These are phyloP conservation scores for Macrolepiota fuliginosa DNA, from an alignment of 768 basidiomycete species.

Conservation along the genomic window DNA sequence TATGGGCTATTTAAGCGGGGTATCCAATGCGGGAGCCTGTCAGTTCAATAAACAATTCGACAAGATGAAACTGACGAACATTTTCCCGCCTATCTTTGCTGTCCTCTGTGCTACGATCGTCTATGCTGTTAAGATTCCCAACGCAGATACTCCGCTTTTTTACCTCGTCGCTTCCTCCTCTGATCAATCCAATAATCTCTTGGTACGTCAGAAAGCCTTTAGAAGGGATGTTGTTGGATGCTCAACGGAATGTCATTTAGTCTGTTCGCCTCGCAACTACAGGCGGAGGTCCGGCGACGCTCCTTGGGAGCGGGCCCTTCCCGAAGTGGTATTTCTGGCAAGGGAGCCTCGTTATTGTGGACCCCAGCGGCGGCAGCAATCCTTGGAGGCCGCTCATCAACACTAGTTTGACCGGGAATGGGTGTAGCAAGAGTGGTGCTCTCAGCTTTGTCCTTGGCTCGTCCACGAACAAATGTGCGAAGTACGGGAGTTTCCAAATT, in stretches of 20 bases:
- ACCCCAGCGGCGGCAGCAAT: conserved; percentile 12
- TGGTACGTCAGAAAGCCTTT: conserved; percentile 15
- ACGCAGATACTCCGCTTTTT: conserved; percentile 25
- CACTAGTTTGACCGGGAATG: conserved; percentile 12
- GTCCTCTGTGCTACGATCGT: background rate
- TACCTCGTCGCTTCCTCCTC: conserved; percentile 23
- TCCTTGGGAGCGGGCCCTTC: conserved; percentile 22
- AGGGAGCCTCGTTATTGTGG: conserved; percentile 17
- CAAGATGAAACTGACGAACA: background rate
- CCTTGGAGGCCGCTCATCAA: conserved; percentile 18
- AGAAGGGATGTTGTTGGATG: background rate
- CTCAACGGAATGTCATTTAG: conserved; percentile 16
- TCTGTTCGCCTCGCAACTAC: conserved; percentile 9
- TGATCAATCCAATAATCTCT: conserved; percentile 20
- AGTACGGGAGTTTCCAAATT: conserved; percentile 20
- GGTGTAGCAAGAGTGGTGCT: conserved; percentile 20
- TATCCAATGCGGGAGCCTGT: background rate
- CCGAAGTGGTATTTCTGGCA: conserved; percentile 26
- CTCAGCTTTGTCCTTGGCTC: conserved; percentile 20
- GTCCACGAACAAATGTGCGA: conserved; percentile 24
- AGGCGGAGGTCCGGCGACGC: conserved; percentile 15
- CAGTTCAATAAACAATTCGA: background rate
- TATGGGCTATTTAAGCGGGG: background rate
- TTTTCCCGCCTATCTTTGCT: background rate
- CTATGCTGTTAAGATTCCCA: conserved; percentile 16